phyloP scores from a whole-genome alignment of 768 basidiomycete genomes.

The Collybia mongolica region DNA sequence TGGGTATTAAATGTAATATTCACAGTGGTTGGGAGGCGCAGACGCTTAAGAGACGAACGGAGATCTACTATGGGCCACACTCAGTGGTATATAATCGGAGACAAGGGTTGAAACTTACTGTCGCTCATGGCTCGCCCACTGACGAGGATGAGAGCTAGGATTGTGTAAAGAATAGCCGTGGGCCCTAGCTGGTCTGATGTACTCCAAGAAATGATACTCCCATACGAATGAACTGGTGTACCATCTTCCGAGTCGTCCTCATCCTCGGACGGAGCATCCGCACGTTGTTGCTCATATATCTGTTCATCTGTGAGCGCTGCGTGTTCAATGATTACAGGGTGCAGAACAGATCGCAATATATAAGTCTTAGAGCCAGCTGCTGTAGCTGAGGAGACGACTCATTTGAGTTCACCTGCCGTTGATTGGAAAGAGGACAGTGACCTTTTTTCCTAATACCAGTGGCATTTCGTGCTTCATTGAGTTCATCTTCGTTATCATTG shows the following conservation, averaged over 20 bases:
- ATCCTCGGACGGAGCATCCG: conserved; percentile 50
- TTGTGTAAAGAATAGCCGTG: conserved; percentile 75
- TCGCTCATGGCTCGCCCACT: conserved; percentile 74
- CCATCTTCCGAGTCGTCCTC: conserved; percentile 45
- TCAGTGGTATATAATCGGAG: conserved; percentile 1
- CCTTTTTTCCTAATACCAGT: conserved; percentile 71
- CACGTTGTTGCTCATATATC: conserved; percentile 45
- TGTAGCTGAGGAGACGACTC: conserved; percentile 33
- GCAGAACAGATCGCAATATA: conserved; percentile 75
- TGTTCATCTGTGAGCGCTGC: conserved; percentile 57
- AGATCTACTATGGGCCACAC: conserved; percentile 58
- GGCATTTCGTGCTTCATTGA: conserved; percentile 43
- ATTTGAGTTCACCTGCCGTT: neutral
- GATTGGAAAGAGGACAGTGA: conserved; percentile 18
- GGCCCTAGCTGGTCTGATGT: conserved; percentile 62
- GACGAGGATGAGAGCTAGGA: conserved; percentile 84
- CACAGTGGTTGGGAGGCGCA: conserved; percentile 53
- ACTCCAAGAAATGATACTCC: conserved; percentile 76
- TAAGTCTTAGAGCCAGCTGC: conserved; percentile 73
- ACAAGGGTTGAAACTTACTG: conserved; percentile 40
- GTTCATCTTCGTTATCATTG: conserved; percentile 42
- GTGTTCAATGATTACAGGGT: conserved; percentile 58
- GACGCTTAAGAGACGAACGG: conserved; percentile 62
- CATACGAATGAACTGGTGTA: conserved; percentile 45
- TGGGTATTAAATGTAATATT: conserved; percentile 51